Base-by-base conservation (phyloP, 352 stramenopile species). In the Phytophthora pistaciae region DNA sequence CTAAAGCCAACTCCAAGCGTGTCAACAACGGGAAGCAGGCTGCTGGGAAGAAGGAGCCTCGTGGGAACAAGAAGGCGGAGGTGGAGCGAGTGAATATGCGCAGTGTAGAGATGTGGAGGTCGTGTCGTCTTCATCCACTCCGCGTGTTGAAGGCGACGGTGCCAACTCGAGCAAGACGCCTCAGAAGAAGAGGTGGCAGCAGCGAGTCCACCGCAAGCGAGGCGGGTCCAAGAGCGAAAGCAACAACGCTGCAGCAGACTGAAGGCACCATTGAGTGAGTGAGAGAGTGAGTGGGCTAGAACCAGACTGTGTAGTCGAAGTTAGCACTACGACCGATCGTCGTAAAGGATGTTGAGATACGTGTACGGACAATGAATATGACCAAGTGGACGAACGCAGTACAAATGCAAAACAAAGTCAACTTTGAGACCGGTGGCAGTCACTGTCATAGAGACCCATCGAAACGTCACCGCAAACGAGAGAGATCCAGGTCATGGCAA, bases 121-220 rank as follows among this genome's bases (percentile, higher is more conserved):
- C 52, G 58, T 56, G 16, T 36, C 64, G 36, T 33, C 57, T 56
- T 27, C 60, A 56, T 48, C 52, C 13, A 6, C 57, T 29, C 49
- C 54, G 44, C 59, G 58, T 4, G n/a, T 59, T 38, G 38, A 72
- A 11, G 54, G 16, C 21, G 63, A 70, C 25, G 31, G 38, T 40
- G 54, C 11, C 23, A 72, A 55, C 56, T 4, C 57, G 13, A 66
- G 38, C 52, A 80, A 75, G 38, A 16, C 31, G 14, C 56, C 42
- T 33, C 65, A 68, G 16, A 80, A 74, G 62, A 78, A 76, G 40
- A 76, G 64, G 16, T 67, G 70, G 70, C 66, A 65, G 46, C 58
- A 66, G 54, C 55, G 42, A 60, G 65, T 27, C 9, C 31, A 60
- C 16, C 70, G 63, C 58, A 76, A 78, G 31, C 50, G 48, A 48